Conservation (phyloP, 2,329 filamentous ascomycete species). For the Rhynchosporium secalis region DNA sequence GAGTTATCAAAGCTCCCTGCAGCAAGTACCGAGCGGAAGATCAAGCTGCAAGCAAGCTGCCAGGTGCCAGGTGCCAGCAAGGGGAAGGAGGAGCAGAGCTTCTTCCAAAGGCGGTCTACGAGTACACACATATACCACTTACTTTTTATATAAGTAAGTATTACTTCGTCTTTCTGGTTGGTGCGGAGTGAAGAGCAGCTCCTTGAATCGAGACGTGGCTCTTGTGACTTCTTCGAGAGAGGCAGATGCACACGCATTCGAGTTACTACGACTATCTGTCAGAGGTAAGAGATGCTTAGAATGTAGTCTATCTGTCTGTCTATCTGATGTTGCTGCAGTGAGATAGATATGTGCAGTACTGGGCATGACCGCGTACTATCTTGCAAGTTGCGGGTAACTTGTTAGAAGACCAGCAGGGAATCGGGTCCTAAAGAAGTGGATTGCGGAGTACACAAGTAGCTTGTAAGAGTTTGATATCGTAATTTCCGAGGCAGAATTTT, state of each 20-base stretch:
- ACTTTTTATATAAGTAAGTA: not conserved
- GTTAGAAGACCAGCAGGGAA: not conserved
- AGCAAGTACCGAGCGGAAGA: not conserved
- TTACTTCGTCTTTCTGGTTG: constrained; percentile 9
- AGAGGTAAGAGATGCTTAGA: constrained; percentile 8
- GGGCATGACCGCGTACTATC: constrained; percentile 1
- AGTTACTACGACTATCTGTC: constrained; percentile 11
- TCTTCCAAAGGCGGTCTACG: not conserved
- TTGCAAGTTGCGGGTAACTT: not conserved
- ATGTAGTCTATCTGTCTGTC: not conserved
- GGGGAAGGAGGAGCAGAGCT: not conserved
- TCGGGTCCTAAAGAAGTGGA: not conserved
- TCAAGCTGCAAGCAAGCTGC: too few species aligned
- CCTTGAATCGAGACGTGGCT: not conserved
- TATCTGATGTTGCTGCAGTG: too few species aligned
- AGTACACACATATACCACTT: too few species aligned
- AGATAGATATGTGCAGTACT: not conserved
- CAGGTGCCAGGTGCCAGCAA: not conserved
- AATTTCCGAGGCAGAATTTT: constrained; percentile 3
- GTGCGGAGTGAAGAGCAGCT: constrained; percentile 4
- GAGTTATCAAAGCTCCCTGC: constrained; percentile 9
- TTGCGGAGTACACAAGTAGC: not conserved
- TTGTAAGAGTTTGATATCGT: constrained; percentile 10
- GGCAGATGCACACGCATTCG: constrained; percentile 3
- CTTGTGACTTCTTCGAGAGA: not conserved